Conservation (phyloP, 2,329 filamentous ascomycete species). For the Alternaria infectoria region DNA sequence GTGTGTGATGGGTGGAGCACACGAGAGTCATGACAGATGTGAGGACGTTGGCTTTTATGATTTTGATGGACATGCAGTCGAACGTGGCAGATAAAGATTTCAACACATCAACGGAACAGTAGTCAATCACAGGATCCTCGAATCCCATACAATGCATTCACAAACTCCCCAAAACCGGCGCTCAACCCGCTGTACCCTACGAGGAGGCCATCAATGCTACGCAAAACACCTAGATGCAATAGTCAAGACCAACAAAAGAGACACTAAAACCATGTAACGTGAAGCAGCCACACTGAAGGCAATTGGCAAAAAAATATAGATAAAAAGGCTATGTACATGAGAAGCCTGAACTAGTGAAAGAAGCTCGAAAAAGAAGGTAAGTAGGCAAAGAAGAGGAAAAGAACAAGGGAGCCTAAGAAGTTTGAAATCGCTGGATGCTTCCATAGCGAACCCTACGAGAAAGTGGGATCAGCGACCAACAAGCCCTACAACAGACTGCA, state of each 20-base stretch:
- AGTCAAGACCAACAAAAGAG: neutral
- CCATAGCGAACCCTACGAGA: slow-evolving; percentile 4
- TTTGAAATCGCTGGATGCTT: slow-evolving; percentile 13
- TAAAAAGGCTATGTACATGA: slow-evolving; percentile 30
- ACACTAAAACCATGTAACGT: slow-evolving; percentile 2
- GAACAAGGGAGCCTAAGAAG: neutral
- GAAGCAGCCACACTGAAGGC: neutral
- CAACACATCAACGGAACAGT: neutral
- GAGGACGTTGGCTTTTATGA: neutral
- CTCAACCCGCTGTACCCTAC: slow-evolving; percentile 8
- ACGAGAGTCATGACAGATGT: neutral
- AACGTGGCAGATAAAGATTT: neutral
- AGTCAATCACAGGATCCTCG: neutral
- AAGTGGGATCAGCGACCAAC: slow-evolving; percentile 49
- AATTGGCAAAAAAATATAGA: neutral
- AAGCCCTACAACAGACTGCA: slow-evolving; percentile 20
- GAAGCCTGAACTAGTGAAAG: slow-evolving; percentile 10
- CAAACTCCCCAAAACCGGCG: slow-evolving; percentile 13
- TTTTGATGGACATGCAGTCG: neutral
- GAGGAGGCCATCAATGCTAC: slow-evolving; percentile 21
- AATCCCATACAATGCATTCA: neutral
- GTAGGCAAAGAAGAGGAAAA: slow-evolving; percentile 11
- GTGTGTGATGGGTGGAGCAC: neutral
- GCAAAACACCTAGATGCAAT: slow-evolving; percentile 10
- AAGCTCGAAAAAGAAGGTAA: slow-evolving; percentile 13